Evolutionary conservation across 257 asterid genomes (phyloP).

Genomic region (Catharanthus roseus): DNA sequence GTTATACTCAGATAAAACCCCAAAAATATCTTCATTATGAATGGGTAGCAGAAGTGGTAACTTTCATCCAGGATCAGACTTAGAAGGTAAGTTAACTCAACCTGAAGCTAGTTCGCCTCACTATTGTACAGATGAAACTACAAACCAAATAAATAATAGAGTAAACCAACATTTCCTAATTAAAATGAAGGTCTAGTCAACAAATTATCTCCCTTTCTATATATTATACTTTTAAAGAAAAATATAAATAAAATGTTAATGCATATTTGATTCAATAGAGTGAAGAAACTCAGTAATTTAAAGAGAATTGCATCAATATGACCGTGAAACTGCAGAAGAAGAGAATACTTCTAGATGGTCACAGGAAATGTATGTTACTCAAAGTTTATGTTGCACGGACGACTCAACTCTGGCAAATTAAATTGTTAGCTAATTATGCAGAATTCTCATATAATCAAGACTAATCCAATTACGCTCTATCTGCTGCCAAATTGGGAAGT

Average conservation of each 20-base stretch:
- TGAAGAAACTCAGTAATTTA: neutral
- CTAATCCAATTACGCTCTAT: too few species aligned
- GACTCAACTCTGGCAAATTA: neutral
- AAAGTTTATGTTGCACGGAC: neutral
- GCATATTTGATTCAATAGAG: neutral
- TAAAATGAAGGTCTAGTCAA: neutral
- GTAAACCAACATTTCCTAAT: neutral
- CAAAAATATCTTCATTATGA: neutral
- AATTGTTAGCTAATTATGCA: too few species aligned
- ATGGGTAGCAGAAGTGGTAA: neutral
- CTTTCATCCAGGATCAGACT: neutral
- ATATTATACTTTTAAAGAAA: neutral
- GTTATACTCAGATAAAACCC: too few species aligned
- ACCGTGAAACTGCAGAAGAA: neutral
- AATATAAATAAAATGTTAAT: neutral
- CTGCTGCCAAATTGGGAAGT: neutral
- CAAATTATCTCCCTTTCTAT: neutral
- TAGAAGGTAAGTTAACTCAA: neutral
- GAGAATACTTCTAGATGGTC: neutral
- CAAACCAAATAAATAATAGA: neutral
- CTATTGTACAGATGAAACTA: neutral
- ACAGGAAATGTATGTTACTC: neutral
- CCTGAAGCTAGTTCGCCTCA: conserved; percentile 3
- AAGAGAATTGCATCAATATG: neutral
- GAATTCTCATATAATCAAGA: too few species aligned